Conservation (phyloP, 1,139 yeast genomes). For the Suhomyces yuchorum region DNA sequence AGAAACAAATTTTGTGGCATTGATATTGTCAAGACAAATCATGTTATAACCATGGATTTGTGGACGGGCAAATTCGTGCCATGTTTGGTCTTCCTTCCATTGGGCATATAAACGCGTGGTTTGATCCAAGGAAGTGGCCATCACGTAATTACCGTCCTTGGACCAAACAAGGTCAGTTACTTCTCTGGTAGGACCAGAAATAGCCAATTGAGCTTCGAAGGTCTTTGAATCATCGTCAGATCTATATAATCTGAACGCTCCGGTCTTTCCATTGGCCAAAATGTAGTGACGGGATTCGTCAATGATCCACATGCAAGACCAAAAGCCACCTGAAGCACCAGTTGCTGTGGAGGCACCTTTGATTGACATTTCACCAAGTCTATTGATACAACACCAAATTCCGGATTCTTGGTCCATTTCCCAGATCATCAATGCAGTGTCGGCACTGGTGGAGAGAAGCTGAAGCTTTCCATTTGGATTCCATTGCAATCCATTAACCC, state of each 20-base stretch:
- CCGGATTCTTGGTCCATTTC: constrained; percentile 85
- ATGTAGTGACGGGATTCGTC: constrained; percentile 46
- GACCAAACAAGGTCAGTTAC: constrained; percentile 87
- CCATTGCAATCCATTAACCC: constrained; percentile 90
- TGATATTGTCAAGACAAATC: constrained; percentile 74
- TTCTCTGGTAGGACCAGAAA: constrained; percentile 75
- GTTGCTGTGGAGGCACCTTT: constrained; percentile 99
- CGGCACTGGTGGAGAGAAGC: constrained; percentile 86
- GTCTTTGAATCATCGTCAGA: constrained; percentile 30
- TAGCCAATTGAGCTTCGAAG: constrained; percentile 62
- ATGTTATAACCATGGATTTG: constrained; percentile 98
- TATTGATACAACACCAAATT: constrained; percentile 79
- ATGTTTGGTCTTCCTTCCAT: constrained; percentile 52
- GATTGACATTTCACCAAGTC: constrained; percentile 89
- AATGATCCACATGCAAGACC: constrained; percentile 83
- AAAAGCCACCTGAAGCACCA: constrained; percentile 97
- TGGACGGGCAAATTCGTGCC: constrained; percentile 96
- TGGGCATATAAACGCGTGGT: constrained; percentile 83
- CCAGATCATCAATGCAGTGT: constrained; percentile 96
- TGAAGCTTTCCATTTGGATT: constrained; percentile 58
- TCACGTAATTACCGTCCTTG: constrained; percentile 61
- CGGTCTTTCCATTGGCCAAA: constrained; percentile 85
- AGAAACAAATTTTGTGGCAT: constrained; percentile 70
- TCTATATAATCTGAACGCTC: constrained; percentile 84
- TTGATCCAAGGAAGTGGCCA: constrained; percentile 85